Conservation (phyloP, 1,284 basidiomycete genomes). For the Cutaneotrichosporon sp. region DNA sequence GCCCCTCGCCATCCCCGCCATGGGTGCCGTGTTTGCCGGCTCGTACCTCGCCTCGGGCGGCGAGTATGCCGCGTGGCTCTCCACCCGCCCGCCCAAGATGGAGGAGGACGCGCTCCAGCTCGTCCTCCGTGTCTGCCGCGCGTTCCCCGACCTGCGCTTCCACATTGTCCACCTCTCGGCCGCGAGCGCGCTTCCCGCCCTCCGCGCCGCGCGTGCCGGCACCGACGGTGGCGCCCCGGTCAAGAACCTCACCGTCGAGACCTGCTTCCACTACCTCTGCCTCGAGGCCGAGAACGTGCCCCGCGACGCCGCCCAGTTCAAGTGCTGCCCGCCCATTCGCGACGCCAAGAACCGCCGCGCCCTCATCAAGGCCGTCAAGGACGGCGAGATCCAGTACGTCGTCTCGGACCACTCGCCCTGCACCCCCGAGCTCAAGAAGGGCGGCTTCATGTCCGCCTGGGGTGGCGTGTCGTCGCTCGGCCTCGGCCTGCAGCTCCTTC, state of each 20-base stretch:
- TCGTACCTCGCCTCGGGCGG: constrained; percentile 28
- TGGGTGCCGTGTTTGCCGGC: constrained; percentile 11
- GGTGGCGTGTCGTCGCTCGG: constrained; percentile 88
- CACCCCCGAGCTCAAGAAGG: constrained; percentile 72
- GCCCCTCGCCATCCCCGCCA: background rate
- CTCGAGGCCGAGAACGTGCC: constrained; percentile 58
- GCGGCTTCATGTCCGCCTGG: constrained; percentile 87
- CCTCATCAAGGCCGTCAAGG: constrained; percentile 76
- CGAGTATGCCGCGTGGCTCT: constrained; percentile 74
- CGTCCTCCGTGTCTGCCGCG: constrained; percentile 65
- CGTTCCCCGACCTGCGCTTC: constrained; percentile 69
- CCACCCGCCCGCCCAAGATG: constrained; percentile 73
- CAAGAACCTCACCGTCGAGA: constrained; percentile 77
- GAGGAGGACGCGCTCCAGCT: constrained; percentile 76
- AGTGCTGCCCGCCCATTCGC: constrained; percentile 94
- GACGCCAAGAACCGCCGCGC: constrained; percentile 67
- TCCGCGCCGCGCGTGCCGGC: constrained; percentile 66
- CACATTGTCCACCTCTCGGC: constrained; percentile 94
- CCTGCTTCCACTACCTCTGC: constrained; percentile 90
- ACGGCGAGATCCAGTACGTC: constrained; percentile 81
- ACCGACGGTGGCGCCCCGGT: constrained; percentile 51
- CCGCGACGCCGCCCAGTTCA: constrained; percentile 59
- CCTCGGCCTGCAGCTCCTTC: constrained; percentile 78
- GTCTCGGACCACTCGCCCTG: constrained; percentile 95
- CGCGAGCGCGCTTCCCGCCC: constrained; percentile 68